Percentiles rank a stretch among this genome's conserved stretches.
These are phyloP conservation scores for Pouteria glomerata DNA, from an alignment of 148 eudicot genomes.

Conservation along the genomic window DNA sequence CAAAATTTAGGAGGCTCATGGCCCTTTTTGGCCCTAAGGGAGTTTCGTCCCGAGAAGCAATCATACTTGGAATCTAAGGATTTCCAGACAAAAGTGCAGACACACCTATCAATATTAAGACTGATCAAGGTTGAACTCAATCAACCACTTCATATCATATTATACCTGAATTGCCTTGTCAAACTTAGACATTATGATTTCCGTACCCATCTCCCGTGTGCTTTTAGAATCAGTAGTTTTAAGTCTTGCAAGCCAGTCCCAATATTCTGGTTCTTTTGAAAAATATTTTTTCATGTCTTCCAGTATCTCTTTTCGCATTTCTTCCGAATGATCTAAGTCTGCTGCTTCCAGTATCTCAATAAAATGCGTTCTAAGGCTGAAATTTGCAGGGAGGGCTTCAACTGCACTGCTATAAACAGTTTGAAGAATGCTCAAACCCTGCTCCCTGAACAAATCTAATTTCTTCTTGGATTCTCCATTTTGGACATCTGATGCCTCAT, in stretches of 20 bases:
- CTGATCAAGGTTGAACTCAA: not conserved
- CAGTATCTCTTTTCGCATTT: constrained; percentile 58
- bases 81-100: not conserved
- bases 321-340: constrained; percentile 64
- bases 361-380: constrained; percentile 57
- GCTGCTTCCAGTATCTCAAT: constrained; percentile 72
- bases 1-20: no score
- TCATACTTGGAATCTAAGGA: not conserved
- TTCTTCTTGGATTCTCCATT: constrained; percentile 43
- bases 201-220: constrained; percentile 24
- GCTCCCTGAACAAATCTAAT: constrained; percentile 45
- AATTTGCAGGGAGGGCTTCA: constrained; percentile 64
- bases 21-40: no score
- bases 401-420: constrained; percentile 60
- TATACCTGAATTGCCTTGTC: constrained; percentile 58
- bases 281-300: constrained; percentile 74
- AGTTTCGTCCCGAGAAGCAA: no score
- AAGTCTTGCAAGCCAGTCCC: constrained; percentile 82
- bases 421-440: constrained; percentile 52
- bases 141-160: not conserved
- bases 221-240: constrained; percentile 24
- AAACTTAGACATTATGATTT: constrained; percentile 30
- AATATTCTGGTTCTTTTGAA: constrained; percentile 53
- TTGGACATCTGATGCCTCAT: constrained; percentile 27
- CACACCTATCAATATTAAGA: not conserved